Evolutionary conservation across 768 basidiomycete species (phyloP).

Genomic region (Boletus sensibilis): DNA sequence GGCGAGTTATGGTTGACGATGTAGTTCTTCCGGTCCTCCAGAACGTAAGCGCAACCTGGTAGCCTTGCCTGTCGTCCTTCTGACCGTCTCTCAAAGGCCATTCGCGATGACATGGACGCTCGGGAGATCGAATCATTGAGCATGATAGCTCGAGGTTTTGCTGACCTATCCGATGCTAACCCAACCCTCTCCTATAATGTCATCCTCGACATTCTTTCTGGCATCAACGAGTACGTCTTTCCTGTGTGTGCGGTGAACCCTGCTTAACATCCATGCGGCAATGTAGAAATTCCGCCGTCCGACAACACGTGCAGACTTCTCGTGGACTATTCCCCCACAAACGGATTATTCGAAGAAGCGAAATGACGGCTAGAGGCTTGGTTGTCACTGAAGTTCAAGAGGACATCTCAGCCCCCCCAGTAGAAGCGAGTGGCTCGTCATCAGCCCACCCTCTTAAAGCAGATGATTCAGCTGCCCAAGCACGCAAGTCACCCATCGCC

Average conservation of each 20-base stretch:
- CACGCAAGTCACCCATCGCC: slow-evolving; percentile 83
- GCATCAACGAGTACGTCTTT: slow-evolving; percentile 81
- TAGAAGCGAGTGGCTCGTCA: slow-evolving; percentile 32
- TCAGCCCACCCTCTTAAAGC: slow-evolving; percentile 32
- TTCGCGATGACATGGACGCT: slow-evolving; percentile 83
- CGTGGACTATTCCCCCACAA: slow-evolving; percentile 78
- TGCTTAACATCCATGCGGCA: slow-evolving; percentile 4
- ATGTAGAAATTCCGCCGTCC: slow-evolving; percentile 69
- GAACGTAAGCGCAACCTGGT: slow-evolving; percentile 48
- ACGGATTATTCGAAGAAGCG: slow-evolving; percentile 73
- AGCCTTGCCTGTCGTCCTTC: not conserved
- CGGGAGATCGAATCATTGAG: slow-evolving; percentile 85
- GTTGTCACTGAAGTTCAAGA: slow-evolving; percentile 82
- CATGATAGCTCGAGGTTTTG: slow-evolving; percentile 87
- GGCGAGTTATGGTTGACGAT: slow-evolving; percentile 71
- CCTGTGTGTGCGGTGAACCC: not conserved
- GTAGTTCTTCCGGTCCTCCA: slow-evolving; percentile 79
- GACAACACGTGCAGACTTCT: slow-evolving; percentile 81
- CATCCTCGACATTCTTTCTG: slow-evolving; percentile 84
- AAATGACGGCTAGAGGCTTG: slow-evolving; percentile 82
- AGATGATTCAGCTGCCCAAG: slow-evolving; percentile 41
- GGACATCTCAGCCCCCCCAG: slow-evolving; percentile 55
- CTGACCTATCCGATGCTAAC: slow-evolving; percentile 79
- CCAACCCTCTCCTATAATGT: slow-evolving; percentile 84
- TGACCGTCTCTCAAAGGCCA: slow-evolving; percentile 46